These are phyloP conservation scores for Curvularia verruculosa DNA, from an alignment of 2,329 filamentous ascomycete species.

Conservation along the genomic window DNA sequence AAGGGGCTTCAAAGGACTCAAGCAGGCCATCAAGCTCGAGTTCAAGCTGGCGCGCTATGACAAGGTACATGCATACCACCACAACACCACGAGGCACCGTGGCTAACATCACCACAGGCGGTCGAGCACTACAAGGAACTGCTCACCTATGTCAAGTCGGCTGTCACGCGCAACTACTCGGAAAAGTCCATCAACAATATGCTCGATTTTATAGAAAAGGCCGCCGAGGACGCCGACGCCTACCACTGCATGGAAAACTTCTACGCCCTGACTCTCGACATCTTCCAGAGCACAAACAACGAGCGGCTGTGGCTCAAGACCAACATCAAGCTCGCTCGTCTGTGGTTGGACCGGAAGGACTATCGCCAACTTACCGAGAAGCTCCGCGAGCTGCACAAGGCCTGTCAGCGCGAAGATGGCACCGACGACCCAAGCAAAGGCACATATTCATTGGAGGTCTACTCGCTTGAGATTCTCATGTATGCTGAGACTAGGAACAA, in stretches of 20 bases:
- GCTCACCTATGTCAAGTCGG: slow-evolving; percentile 94
- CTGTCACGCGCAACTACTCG: slow-evolving; percentile 96
- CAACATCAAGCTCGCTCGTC: slow-evolving; percentile 92
- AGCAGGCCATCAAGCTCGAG: slow-evolving; percentile 97
- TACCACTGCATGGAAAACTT: slow-evolving; percentile 90
- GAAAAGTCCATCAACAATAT: slow-evolving; percentile 99
- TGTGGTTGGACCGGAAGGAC: slow-evolving; percentile 90
- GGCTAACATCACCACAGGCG: slow-evolving; percentile 63
- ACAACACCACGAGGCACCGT: neutral
- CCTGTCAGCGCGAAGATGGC: slow-evolving; percentile 87
- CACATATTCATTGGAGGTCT: slow-evolving; percentile 93
- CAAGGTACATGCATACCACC: slow-evolving; percentile 60
- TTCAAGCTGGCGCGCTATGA: slow-evolving; percentile 90
- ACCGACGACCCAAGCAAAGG: slow-evolving; percentile 92
- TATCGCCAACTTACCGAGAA: slow-evolving; percentile 82
- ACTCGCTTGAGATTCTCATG: slow-evolving; percentile 98
- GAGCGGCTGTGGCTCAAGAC: slow-evolving; percentile 97
- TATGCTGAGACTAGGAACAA: slow-evolving; percentile 96
- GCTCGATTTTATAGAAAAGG: slow-evolving; percentile 96
- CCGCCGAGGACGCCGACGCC: slow-evolving; percentile 71
- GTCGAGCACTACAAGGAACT: slow-evolving; percentile 93
- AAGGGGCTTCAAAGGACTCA: slow-evolving; percentile 92
- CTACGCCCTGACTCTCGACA: slow-evolving; percentile 90
- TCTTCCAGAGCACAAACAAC: slow-evolving; percentile 97
- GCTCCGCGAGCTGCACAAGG: slow-evolving; percentile 83